Conservation (phyloP, 2,329 filamentous ascomycete species). For the Teratosphaeria pseudoeucalypti region DNA sequence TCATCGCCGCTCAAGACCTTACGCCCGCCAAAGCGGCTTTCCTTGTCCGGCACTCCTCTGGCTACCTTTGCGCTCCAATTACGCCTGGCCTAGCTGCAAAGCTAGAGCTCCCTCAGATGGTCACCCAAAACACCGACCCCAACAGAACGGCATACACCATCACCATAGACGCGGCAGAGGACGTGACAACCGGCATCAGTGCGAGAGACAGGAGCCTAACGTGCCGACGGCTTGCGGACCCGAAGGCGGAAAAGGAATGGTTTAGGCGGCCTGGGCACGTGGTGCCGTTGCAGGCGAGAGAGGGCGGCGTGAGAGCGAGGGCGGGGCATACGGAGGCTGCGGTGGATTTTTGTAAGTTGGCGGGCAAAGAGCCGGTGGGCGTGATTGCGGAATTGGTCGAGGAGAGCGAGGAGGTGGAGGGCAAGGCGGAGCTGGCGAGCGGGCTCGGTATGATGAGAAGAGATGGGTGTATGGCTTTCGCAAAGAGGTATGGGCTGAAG, state of each 20-base stretch:
- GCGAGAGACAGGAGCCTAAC: slow-evolving; percentile 78
- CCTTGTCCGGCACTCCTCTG: slow-evolving; percentile 81
- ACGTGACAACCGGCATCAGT: slow-evolving; percentile 78
- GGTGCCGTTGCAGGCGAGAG: slow-evolving; percentile 67
- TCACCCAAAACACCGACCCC: slow-evolving; percentile 62
- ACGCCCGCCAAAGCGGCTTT: slow-evolving; percentile 91
- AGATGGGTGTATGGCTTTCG: slow-evolving; percentile 81
- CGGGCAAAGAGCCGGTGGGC: slow-evolving; percentile 64
- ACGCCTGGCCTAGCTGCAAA: slow-evolving; percentile 55
- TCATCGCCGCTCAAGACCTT: slow-evolving; percentile 77
- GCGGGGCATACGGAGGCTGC: slow-evolving; percentile 89
- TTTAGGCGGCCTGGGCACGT: slow-evolving; percentile 85
- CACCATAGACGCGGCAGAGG: slow-evolving; percentile 66
- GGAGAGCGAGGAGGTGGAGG: slow-evolving; percentile 63
- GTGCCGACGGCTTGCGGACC: slow-evolving; percentile 66
- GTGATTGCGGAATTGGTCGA: slow-evolving; percentile 90
- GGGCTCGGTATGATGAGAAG: slow-evolving; percentile 81
- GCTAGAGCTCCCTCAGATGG: slow-evolving; percentile 84
- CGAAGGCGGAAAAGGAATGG: slow-evolving; percentile 43
- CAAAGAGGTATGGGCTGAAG: slow-evolving; percentile 75
- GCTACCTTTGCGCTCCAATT: slow-evolving; percentile 84
- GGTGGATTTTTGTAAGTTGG: slow-evolving; percentile 77
- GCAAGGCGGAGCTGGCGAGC: slow-evolving; percentile 52
- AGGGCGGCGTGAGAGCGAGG: slow-evolving; percentile 70
- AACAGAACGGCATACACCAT: slow-evolving; percentile 90